Base-by-base conservation (phyloP, 2,329 filamentous ascomycete genomes). In the Penicillium olsonii region DNA sequence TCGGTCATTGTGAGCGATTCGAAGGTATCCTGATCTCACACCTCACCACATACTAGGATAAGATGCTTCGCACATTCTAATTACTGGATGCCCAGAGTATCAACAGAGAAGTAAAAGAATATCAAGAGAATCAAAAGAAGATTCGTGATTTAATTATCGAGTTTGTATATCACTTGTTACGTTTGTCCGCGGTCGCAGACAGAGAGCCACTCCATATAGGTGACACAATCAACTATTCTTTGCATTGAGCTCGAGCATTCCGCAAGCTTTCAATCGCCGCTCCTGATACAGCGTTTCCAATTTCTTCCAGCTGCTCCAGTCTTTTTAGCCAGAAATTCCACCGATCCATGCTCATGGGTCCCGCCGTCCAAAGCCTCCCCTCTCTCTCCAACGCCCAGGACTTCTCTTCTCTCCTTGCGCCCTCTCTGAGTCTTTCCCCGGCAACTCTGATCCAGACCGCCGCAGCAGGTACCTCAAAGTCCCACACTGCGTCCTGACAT, bases 401-500 rank as follows among this genome's bases (percentile, higher is more conserved):
- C 31, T 37, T 19, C 22, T 44, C 31, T 11, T 20, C 42, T 44
- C 26, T 44, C 31, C 17, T 44, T n/a, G 42, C 42, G 4, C 42
- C 42, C 15, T 44, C 42, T 35, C 15, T 44, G 22, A 44, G 20
- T 20, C 42, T 44, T 27, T 37, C 33, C 18, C 42, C 33, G 5
- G 42, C 42, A 18, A 44, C 4, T 15, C 37, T 37, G 4, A 44
- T 44, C 42, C 42, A 44, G n/a, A 44, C 31, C 11, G 20, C 42
- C 6, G 42, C 42, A 44, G 42, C 42, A 44, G 42, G 42, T 37
- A 44, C 33, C 20, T 44, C 42, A 26, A 44, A 44, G 33, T 37
- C 42, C 42, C 31, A 44, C 15, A 44, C 4, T 44, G 42, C 33
- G 37, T 44, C 20, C 8, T 44, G 42, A 15, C 42, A 44, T 44